Evolutionary conservation across 1,284 basidiomycete genomes (phyloP).

Genomic region (Trametes pubescens): DNA sequence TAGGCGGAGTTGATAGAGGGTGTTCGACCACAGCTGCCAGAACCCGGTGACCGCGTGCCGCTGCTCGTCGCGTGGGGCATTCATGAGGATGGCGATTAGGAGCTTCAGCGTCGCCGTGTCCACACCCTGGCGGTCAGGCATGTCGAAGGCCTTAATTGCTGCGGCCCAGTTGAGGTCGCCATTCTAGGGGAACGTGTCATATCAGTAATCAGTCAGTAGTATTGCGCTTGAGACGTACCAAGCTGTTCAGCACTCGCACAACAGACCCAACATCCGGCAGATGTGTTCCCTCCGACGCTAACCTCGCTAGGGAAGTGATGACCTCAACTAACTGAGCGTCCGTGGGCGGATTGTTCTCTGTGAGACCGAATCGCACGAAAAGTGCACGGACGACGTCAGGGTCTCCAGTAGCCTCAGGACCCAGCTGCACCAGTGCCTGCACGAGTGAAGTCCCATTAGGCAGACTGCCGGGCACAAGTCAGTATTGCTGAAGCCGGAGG

Average conservation of each 20-base stretch:
- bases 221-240: constrained; percentile 56
- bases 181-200: constrained; percentile 48
- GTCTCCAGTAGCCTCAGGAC: constrained; percentile 79
- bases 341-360: constrained; percentile 71
- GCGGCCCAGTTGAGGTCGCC: constrained; percentile 79
- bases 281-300: constrained; percentile 73
- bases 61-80: constrained; percentile 73
- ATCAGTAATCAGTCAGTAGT: not conserved
- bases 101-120: constrained; percentile 86
- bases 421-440: constrained; percentile 76
- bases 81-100: constrained; percentile 80
- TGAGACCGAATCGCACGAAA: constrained; percentile 75
- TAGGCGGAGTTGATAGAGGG: constrained; percentile 86
- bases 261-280: constrained; percentile 82
- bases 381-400: constrained; percentile 73
- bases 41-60: constrained; percentile 83
- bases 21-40: constrained; percentile 87
- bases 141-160: constrained; percentile 82
- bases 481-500: not conserved
- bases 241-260: constrained; percentile 71
- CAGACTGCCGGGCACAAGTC: constrained; percentile 53
- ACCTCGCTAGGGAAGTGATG: constrained; percentile 67
- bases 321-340: constrained; percentile 76
- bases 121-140: constrained; percentile 78
- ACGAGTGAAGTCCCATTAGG: constrained; percentile 71